Evolutionary conservation across 768 basidiomycete species (phyloP).

Genomic region (Sporobolomyces phaffii): DNA sequence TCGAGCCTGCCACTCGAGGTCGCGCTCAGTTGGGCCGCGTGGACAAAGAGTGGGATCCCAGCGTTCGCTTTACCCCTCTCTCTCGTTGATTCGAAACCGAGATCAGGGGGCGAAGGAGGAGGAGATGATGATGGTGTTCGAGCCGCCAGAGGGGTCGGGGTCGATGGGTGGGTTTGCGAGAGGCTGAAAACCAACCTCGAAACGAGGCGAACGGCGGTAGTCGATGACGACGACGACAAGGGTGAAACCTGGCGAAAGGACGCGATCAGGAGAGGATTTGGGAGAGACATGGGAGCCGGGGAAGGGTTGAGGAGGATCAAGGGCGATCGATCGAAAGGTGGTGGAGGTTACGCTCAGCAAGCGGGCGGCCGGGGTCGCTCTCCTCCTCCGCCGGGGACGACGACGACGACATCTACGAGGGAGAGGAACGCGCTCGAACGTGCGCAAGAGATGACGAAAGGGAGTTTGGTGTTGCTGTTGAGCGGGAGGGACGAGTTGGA

Average conservation of each 20-base stretch:
- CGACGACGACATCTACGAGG: neutral
- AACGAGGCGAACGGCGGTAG: neutral
- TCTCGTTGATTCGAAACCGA: neutral
- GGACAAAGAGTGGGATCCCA: conserved; percentile 27
- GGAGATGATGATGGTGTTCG: too few relatives aligned
- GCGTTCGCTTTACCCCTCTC: conserved; percentile 16
- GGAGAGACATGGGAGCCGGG: neutral
- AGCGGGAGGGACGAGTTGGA: conserved; percentile 25
- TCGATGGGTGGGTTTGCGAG: conserved; percentile 16
- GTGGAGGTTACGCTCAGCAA: too few relatives aligned
- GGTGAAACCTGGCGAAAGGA: neutral
- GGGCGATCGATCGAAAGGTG: conserved; percentile 17
- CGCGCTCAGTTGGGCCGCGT: conserved; percentile 18
- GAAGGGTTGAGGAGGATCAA: neutral
- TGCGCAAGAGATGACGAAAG: conserved; percentile 2
- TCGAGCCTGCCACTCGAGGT: conserved; percentile 12
- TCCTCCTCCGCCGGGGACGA: too few relatives aligned
- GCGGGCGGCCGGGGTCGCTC: too few relatives aligned
- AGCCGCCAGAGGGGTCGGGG: neutral
- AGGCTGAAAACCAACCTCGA: neutral
- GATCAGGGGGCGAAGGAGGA: neutral
- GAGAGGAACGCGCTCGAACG: neutral
- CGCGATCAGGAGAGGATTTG: neutral
- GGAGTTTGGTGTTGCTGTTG: conserved; percentile 28
- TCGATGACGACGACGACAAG: too few relatives aligned